These are phyloP conservation scores for Ophiostoma australiae DNA, from an alignment of 2,329 filamentous ascomycete genomes.

Conservation along the genomic window DNA sequence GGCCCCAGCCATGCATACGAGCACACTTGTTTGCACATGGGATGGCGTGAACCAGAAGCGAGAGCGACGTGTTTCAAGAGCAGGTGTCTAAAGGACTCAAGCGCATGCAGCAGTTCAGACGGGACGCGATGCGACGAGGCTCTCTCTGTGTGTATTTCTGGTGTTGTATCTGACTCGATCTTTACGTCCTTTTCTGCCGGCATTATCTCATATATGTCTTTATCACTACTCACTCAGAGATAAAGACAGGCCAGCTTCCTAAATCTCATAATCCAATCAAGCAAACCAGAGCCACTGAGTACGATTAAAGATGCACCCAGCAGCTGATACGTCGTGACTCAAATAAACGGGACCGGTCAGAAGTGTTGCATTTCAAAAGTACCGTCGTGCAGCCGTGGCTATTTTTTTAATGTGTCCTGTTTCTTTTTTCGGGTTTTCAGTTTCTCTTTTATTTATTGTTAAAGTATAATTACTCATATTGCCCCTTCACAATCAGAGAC, in stretches of 20 bases:
- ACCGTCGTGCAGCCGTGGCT: background rate
- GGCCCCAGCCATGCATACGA: background rate
- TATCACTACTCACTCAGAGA: no score
- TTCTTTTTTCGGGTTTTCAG: background rate
- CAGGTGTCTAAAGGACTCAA: no score
- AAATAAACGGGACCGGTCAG: conserved; percentile 4
- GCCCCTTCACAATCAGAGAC: background rate
- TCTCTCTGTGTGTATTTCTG: no score
- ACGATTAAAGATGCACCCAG: background rate
- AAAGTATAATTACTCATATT: background rate
- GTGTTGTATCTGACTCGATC: no score
- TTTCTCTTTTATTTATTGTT: background rate
- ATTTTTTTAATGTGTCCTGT: background rate
- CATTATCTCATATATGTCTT: no score
- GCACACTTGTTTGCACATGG: background rate
- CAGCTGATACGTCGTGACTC: background rate
- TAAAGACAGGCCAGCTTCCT: background rate
- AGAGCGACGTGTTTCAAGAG: background rate
- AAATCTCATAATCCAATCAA: background rate
- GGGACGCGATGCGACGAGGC: no score
- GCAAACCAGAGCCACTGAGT: no score
- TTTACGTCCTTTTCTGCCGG: no score
- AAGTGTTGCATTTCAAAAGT: conserved; percentile 2
- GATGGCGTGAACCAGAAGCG: background rate
- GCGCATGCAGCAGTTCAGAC: no score